phyloP scores from a whole-genome alignment of 73 alveolate species.

The Paraurostyla sp. region DNA sequence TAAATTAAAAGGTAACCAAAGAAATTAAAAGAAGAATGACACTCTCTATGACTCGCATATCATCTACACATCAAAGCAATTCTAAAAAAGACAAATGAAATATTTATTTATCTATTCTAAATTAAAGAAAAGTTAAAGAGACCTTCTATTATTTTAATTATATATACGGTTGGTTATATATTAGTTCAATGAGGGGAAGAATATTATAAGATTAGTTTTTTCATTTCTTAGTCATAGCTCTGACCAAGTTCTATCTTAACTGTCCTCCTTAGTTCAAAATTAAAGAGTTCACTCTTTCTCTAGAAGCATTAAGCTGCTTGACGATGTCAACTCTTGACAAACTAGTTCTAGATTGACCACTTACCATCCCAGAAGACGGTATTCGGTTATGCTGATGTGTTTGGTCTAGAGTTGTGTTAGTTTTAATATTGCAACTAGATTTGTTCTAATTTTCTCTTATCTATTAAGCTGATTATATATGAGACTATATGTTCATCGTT shows the following conservation, averaged over 20 bases:
- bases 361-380: neutral
- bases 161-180: too few relatives aligned
- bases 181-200: too few relatives aligned
- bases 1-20: neutral
- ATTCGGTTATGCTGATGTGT: slow-evolving; percentile 5
- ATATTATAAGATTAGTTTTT: neutral
- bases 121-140: too few relatives aligned
- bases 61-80: neutral
- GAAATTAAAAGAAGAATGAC: neutral
- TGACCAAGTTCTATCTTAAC: neutral
- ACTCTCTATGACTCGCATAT: neutral
- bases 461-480: too few relatives aligned
- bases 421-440: neutral
- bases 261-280: slow-evolving; percentile 19
- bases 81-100: neutral
- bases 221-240: slow-evolving; percentile 19
- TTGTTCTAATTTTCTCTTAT: neutral
- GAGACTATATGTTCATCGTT: neutral
- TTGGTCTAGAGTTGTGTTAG: neutral
- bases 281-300: slow-evolving; percentile 46
- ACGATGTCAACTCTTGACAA: slow-evolving; percentile 17
- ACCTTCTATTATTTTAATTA: too few relatives aligned
- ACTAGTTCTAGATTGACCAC: neutral
- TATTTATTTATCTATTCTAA: neutral
- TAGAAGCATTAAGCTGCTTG: slow-evolving; percentile 33